Percentiles rank a stretch among this genome's conserved stretches.
phyloP scores from a whole-genome alignment of 1,139 yeast genomes.

The Martiniozyma asiatica region DNA sequence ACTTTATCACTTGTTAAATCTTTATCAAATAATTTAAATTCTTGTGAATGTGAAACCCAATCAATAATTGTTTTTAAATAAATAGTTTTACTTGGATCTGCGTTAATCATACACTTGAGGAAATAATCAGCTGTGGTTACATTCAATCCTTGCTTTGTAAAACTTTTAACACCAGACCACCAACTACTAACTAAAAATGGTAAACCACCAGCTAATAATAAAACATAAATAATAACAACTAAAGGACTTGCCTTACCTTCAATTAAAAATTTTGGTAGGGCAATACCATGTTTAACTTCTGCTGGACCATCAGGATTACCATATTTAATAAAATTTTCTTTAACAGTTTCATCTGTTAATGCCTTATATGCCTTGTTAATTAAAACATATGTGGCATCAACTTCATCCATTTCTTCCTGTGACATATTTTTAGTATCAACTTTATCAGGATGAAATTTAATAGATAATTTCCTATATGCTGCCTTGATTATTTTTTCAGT shows the following conservation, averaged over 20 bases:
- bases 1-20: constrained; percentile 36
- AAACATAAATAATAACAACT: constrained; percentile 50
- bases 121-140: constrained; percentile 71
- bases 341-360: constrained; percentile 77
- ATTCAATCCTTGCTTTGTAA: constrained; percentile 76
- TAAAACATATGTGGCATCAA: constrained; percentile 69
- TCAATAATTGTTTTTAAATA: constrained; percentile 46
- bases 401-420: constrained; percentile 39
- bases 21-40: constrained; percentile 34
- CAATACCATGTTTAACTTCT: constrained; percentile 90
- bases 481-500: constrained; percentile 69
- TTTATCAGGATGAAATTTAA: constrained; percentile 92
- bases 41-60: constrained; percentile 54
- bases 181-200: constrained; percentile 75
- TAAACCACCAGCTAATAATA: constrained; percentile 62
- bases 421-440: constrained; percentile 48
- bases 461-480: constrained; percentile 73
- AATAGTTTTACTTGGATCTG: constrained; percentile 65
- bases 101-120: constrained; percentile 51
- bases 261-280: constrained; percentile 82
- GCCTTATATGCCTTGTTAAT: constrained; percentile 92
- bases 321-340: constrained; percentile 70
- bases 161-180: constrained; percentile 80
- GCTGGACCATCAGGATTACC: constrained; percentile 99
- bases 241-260: constrained; percentile 70